phyloP scores from a whole-genome alignment of 495 filamentous ascomycete genomes.

The Xylaria telfairii region DNA sequence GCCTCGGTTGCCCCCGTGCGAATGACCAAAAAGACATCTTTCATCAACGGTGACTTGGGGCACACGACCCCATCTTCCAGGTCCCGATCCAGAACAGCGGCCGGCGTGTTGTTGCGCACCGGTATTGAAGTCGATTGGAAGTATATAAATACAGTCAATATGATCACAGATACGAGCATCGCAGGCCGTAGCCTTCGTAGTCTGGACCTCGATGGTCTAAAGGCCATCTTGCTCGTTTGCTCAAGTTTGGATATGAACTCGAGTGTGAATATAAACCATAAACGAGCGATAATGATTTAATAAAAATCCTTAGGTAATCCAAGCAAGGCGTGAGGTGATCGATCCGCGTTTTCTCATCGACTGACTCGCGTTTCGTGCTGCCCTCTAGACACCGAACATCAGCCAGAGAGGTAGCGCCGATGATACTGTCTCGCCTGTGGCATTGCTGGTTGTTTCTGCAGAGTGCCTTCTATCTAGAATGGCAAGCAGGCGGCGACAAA shows the following conservation, averaged over 20 bases:
- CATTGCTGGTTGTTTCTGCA: constrained; percentile 14
- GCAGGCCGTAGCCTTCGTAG: constrained; percentile 18
- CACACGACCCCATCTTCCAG: constrained; percentile 18
- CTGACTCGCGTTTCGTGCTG: not conserved
- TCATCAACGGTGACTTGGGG: constrained; percentile 25
- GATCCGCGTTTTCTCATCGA: constrained; percentile 6
- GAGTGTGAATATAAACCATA: not conserved
- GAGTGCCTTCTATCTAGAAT: not conserved
- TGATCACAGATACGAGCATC: not conserved
- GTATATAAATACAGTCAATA: constrained; percentile 19
- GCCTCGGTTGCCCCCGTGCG: constrained; percentile 26
- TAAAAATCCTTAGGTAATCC: not conserved
- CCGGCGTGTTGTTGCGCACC: not conserved
- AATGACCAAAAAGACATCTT: constrained; percentile 24
- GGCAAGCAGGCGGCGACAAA: not conserved
- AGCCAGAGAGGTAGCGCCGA: constrained; percentile 2
- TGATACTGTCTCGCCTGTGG: constrained; percentile 9
- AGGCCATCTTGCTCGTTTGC: constrained; percentile 15
- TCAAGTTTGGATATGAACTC: not conserved
- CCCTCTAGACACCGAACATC: constrained; percentile 11
- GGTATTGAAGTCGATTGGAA: constrained; percentile 8
- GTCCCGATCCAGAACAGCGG: not conserved
- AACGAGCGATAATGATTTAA: not conserved
- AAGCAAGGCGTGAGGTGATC: not conserved
- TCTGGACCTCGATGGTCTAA: constrained; percentile 18